Evolutionary conservation across 108 stramenopile genomes (phyloP), one percentile per base, ranked within the genome.

Genomic region (Stephanodiscus triporus): DNA sequence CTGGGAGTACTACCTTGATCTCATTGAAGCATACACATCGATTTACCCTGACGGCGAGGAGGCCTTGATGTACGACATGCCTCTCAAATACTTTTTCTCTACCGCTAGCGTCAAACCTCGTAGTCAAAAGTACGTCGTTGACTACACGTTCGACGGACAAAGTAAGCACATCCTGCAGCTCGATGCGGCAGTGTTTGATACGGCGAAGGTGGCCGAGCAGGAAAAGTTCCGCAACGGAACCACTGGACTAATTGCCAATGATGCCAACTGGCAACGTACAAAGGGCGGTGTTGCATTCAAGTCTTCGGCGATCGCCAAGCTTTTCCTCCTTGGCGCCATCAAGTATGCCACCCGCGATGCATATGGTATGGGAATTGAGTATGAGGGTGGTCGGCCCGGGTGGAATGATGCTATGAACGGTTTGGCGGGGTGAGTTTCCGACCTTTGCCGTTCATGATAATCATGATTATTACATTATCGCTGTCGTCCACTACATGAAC

Each of bases 341-440:
- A 98, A 98, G 77, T 98, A 86, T 73, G 89, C 97, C 49, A 95
- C 88, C 85, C 92, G 96, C 75, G 97, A 98, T 86, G 95, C 97
- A 17, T 93, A 86, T 67, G 97, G 97, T 58, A 94, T 97, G 91
- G 97, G 97, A 47, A 82, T 98, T 51, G 97, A 98, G 83, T 97
- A 97, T 80, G 97, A 98, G 80, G 97, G 95, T 48, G 96, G 96
- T 13, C 90, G 94, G 60, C 97, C 97, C 20, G 97, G 97, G 37
- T 98, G 97, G 97, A 87, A 95, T 66, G 97, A 98, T 78, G 95
- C 95, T 64, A 98, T 98, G 97, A 98, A 98, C 71, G 97, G 97
- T 83, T 88, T 97, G 70, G 92, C 89, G 22, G 95, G 92, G 79
- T 78, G 53, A 80, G 77, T 27, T 23, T 82, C 19, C 5, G 32